phyloP scores from a whole-genome alignment of 257 asterid species.

The Plantago elongata region DNA sequence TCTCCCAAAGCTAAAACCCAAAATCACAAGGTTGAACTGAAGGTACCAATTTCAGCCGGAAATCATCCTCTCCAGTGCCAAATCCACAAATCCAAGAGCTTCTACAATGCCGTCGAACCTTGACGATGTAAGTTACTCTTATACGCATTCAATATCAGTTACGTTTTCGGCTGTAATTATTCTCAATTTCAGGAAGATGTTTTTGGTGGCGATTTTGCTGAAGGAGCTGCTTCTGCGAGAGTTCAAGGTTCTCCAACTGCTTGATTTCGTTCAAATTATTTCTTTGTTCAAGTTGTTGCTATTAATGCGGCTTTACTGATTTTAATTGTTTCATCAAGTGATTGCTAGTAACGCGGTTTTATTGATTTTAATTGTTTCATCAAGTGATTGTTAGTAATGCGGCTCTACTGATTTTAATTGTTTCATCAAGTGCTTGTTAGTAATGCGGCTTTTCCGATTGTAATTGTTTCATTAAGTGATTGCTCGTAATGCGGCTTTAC shows the following conservation, averaged over 20 bases:
- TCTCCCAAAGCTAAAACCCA: too few relatives aligned
- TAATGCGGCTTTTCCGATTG: conserved; percentile 11
- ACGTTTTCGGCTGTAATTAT: not conserved
- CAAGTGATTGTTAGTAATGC: too few relatives aligned
- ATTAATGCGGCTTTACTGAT: conserved; percentile 12
- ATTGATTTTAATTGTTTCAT: too few relatives aligned
- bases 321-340: not conserved
- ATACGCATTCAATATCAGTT: not conserved
- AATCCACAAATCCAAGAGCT: too few relatives aligned
- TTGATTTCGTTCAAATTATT: not conserved
- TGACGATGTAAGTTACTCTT: conserved; percentile 49
- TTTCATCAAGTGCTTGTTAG: not conserved
- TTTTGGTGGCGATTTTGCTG: conserved; percentile 76
- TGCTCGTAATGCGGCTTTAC: too few relatives aligned
- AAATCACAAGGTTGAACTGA: too few relatives aligned
- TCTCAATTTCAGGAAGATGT: conserved; percentile 57
- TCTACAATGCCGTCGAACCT: conserved; percentile 55
- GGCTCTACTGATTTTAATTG: conserved; percentile 2
- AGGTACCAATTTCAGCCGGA: too few relatives aligned
- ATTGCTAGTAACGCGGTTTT: conserved; percentile 2
- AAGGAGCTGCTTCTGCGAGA: conserved; percentile 26
- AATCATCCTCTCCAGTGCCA: too few relatives aligned
- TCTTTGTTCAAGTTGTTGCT: not conserved
- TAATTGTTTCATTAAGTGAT: not conserved
- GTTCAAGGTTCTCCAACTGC: conserved; percentile 46